Conservation (phyloP, 257 asterid genomes). For the Scutellaria galericulata region DNA sequence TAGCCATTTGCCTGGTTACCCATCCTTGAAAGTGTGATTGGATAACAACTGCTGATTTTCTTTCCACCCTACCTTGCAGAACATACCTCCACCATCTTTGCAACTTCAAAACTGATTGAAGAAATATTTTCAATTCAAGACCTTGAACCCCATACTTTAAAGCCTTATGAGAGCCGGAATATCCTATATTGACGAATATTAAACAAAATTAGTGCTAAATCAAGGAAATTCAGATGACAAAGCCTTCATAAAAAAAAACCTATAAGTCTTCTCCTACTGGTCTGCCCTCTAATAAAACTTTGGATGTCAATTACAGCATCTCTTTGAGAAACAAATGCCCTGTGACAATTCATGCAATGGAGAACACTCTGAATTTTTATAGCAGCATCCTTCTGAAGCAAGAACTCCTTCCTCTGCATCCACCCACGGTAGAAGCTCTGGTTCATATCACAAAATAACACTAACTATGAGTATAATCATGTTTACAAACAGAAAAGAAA, state of each 20-base stretch:
- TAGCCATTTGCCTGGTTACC: slow-evolving; percentile 54
- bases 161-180: slow-evolving; percentile 43
- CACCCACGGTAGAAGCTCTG: slow-evolving; percentile 77
- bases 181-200: slow-evolving; percentile 51
- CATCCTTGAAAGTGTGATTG: slow-evolving; percentile 77
- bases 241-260: slow-evolving; percentile 42
- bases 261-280: slow-evolving; percentile 66
- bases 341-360: slow-evolving; percentile 50
- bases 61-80: slow-evolving; percentile 42
- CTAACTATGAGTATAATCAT: slow-evolving; percentile 21
- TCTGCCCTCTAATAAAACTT: slow-evolving; percentile 68
- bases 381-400: slow-evolving; percentile 60
- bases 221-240: slow-evolving; percentile 14
- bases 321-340: slow-evolving; percentile 49
- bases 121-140: slow-evolving; percentile 53
- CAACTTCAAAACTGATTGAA: slow-evolving; percentile 64
- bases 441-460: slow-evolving; percentile 30
- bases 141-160: slow-evolving; percentile 35
- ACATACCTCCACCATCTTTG: slow-evolving; percentile 87
- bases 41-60: slow-evolving; percentile 60
- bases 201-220: slow-evolving; percentile 15
- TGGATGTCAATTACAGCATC: slow-evolving; percentile 67
- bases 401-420: slow-evolving; percentile 62
- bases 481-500: background rate
- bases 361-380: slow-evolving; percentile 65